These are phyloP conservation scores for Neurospora crassa DNA, from an alignment of 2,329 filamentous ascomycete species.

Conservation along the genomic window DNA sequence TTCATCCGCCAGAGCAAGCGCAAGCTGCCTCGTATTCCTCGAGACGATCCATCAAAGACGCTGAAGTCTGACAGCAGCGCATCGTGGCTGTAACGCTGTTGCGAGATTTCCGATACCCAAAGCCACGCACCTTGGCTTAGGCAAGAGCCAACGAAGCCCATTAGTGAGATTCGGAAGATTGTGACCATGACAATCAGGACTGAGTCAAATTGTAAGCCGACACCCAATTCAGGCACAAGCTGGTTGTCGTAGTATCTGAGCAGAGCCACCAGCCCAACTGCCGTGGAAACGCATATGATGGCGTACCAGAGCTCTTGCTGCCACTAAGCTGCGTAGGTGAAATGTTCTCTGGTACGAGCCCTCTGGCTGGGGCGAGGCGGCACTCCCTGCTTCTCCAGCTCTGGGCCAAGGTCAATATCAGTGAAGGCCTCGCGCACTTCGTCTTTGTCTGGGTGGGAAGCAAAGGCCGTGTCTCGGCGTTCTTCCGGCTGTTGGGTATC, in stretches of 20 bases:
- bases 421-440: background rate
- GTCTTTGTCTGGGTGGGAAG: background rate
- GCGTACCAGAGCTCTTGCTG: slow-evolving; percentile 27
- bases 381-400: slow-evolving; percentile 1
- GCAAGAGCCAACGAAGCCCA: slow-evolving; percentile 26
- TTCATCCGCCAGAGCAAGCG: slow-evolving; percentile 26
- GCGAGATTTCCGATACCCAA: slow-evolving; percentile 28
- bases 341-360: background rate
- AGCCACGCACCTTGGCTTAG: slow-evolving; percentile 31
- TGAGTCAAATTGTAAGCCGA: slow-evolving; percentile 24
- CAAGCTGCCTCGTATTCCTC: slow-evolving; percentile 27
- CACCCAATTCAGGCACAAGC: slow-evolving; percentile 21
- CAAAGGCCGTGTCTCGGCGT: background rate
- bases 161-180: slow-evolving; percentile 26
- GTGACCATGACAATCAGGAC: slow-evolving; percentile 29
- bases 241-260: slow-evolving; percentile 23
- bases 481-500: background rate
- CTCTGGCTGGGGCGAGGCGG: background rate
- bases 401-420: background rate
- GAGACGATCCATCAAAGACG: slow-evolving; percentile 28
- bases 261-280: slow-evolving; percentile 20
- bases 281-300: slow-evolving; percentile 20
- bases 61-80: slow-evolving; percentile 29
- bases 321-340: slow-evolving; percentile 26
- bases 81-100: slow-evolving; percentile 20